Conservation (phyloP, 352 stramenopile species). For the Phytophthora agathidicida region DNA sequence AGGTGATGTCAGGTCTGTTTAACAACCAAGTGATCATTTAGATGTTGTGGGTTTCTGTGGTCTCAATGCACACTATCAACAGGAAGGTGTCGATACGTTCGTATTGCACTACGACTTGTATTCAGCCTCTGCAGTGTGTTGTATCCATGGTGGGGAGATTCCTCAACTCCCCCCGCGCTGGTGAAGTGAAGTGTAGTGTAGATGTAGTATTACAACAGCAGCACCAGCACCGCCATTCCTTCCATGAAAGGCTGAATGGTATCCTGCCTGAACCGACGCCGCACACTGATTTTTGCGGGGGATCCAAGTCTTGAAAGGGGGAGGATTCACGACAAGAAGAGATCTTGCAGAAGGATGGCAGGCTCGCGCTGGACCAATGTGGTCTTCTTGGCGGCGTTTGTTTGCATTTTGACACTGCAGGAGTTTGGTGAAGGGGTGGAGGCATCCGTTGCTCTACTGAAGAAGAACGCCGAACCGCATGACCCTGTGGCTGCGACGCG, state of each 20-base stretch:
- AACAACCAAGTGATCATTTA: neutral
- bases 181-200: no score
- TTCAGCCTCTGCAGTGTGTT: no score
- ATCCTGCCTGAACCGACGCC: conserved; percentile 21
- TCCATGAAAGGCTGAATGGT: conserved; percentile 6
- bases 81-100: neutral
- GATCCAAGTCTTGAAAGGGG: neutral
- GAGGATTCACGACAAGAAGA: neutral
- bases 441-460: conserved; percentile 18
- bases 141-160: no score
- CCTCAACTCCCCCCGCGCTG: no score
- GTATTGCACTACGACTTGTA: no score
- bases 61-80: conserved; percentile 7
- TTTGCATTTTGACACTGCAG: conserved; percentile 16
- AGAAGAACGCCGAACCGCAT: conserved; percentile 42
- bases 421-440: conserved; percentile 7
- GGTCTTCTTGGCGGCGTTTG: neutral
- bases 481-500: conserved; percentile 52
- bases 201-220: no score
- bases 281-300: conserved; percentile 19
- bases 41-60: neutral
- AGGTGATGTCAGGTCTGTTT: no score
- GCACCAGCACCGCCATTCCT: conserved; percentile 9
- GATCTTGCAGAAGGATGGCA: conserved; percentile 21
- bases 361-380: neutral